Percentiles rank a stretch among this genome's conserved stretches.
phyloP scores from a whole-genome alignment of 2,329 filamentous ascomycete genomes.

The Talaromyces sp. region DNA sequence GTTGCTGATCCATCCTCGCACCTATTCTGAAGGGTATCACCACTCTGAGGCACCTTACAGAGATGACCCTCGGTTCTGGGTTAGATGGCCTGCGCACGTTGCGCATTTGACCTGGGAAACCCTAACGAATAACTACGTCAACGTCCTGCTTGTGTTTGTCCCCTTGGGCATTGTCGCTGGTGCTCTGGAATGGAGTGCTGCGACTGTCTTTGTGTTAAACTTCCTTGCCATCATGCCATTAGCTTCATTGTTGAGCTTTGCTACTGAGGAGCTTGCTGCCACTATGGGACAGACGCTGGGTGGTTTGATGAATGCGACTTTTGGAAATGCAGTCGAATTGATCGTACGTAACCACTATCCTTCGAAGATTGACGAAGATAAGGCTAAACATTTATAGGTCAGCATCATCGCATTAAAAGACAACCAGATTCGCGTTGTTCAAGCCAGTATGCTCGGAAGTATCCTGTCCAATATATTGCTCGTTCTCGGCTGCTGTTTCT shows the following conservation, averaged over 20 bases:
- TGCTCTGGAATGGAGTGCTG: conserved; percentile 58
- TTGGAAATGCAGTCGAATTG: conserved; percentile 64
- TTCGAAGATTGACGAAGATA: neutral
- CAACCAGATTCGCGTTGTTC: conserved; percentile 90
- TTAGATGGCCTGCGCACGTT: conserved; percentile 39
- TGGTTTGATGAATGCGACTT: conserved; percentile 63
- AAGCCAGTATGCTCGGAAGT: conserved; percentile 93
- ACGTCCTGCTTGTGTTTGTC: conserved; percentile 62
- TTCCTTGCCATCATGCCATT: conserved; percentile 64
- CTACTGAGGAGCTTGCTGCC: conserved; percentile 60
- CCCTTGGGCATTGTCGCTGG: conserved; percentile 61
- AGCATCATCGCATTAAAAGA: conserved; percentile 86
- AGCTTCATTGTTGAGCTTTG: conserved; percentile 61
- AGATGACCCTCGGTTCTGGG: conserved; percentile 37
- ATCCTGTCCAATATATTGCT: conserved; percentile 93
- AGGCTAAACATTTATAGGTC: conserved; percentile 57
- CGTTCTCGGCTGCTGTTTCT: conserved; percentile 77
- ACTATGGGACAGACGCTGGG: conserved; percentile 61
- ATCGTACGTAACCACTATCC: conserved; percentile 57
- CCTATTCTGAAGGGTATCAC: neutral
- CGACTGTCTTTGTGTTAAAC: conserved; percentile 59
- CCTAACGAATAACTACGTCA: conserved; percentile 53
- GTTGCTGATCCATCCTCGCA: conserved; percentile 28
- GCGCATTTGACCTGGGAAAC: conserved; percentile 43
- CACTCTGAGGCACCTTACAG: conserved; percentile 26